Percentiles rank a stretch among this genome's conserved stretches.
phyloP scores from a whole-genome alignment of 2,329 filamentous ascomycete species.

The Aspergillus glaucus region DNA sequence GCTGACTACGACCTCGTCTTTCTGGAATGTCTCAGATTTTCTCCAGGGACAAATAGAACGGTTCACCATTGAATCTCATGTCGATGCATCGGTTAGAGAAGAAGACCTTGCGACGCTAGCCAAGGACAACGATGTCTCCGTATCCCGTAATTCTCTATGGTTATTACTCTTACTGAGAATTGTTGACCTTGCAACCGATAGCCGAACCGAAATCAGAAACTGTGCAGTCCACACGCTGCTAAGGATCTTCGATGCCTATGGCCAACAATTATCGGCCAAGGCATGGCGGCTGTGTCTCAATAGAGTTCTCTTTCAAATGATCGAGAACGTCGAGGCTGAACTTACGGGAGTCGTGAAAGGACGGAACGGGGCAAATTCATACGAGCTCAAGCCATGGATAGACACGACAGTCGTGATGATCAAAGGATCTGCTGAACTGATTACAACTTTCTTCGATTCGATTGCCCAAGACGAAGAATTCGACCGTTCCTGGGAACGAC shows the following conservation, averaged over 20 bases:
- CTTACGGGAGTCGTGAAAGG: conserved; percentile 12
- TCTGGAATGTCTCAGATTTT: conserved; percentile 92
- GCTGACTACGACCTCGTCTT: conserved; percentile 87
- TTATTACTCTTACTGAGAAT: conserved; percentile 33
- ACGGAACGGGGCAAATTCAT: conserved; percentile 14
- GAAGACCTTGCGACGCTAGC: conserved; percentile 54
- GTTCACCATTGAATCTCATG: conserved; percentile 31
- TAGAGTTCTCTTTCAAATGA: conserved; percentile 70
- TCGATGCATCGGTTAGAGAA: conserved; percentile 47
- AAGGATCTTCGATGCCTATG: conserved; percentile 86
- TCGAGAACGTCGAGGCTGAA: conserved; percentile 62
- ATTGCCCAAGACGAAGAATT: conserved; percentile 63
- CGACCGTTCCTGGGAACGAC: conserved; percentile 65
- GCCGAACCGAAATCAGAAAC: conserved; percentile 38
- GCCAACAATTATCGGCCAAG: conserved; percentile 67
- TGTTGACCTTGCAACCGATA: conserved; percentile 36
- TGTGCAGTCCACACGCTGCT: conserved; percentile 83
- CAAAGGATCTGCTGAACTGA: conserved; percentile 64
- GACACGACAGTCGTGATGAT: conserved; percentile 70
- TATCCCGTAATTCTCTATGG: conserved; percentile 43
- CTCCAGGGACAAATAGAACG: conserved; percentile 50
- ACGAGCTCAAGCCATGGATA: conserved; percentile 54
- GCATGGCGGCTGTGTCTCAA: conserved; percentile 81
- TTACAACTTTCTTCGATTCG: conserved; percentile 69
- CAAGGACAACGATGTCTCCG: conserved; percentile 51